A percentile compares a stretch with the other conserved stretches of the same genome.
Conservation (phyloP, 176 grass and related monocot species). For the Canna indica region DNA sequence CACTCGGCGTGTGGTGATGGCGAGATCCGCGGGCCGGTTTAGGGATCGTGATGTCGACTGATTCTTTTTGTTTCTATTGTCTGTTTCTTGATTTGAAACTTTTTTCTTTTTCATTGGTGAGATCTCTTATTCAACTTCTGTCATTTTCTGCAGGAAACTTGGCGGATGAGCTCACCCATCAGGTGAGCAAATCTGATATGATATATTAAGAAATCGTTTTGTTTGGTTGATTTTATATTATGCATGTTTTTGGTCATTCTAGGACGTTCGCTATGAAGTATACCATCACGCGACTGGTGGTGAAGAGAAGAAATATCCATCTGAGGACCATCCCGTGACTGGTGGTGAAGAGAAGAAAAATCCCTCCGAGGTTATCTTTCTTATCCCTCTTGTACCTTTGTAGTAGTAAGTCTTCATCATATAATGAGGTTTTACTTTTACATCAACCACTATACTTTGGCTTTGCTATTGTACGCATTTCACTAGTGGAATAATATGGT, state of each 20-base stretch:
- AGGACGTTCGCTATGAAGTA: too few species aligned
- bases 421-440: too few species aligned
- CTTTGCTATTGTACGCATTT: too few species aligned
- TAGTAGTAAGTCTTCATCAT: too few species aligned
- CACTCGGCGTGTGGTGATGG: not conserved
- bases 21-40: not conserved
- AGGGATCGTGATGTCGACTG: not conserved
- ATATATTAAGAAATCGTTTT: not conserved
- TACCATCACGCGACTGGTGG: too few species aligned
- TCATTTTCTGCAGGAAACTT: slow-evolving; percentile 29
- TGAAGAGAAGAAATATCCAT: too few species aligned
- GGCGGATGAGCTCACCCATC: slow-evolving; percentile 27
- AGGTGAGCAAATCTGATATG: slow-evolving; percentile 27
- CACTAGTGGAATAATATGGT: too few species aligned
- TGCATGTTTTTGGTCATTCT: slow-evolving; percentile 1
- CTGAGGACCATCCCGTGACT: too few species aligned
- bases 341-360: too few species aligned
- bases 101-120: not conserved
- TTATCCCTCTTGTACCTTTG: too few species aligned
- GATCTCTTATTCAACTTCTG: not conserved
- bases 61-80: not conserved
- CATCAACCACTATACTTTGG: too few species aligned
- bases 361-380: too few species aligned
- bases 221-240: slow-evolving; percentile 4
- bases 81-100: not conserved